A percentile compares a stretch with the other conserved stretches of the same genome.
Conservation (phyloP, 352 stramenopile species). For the Phytophthora hibernalis region DNA sequence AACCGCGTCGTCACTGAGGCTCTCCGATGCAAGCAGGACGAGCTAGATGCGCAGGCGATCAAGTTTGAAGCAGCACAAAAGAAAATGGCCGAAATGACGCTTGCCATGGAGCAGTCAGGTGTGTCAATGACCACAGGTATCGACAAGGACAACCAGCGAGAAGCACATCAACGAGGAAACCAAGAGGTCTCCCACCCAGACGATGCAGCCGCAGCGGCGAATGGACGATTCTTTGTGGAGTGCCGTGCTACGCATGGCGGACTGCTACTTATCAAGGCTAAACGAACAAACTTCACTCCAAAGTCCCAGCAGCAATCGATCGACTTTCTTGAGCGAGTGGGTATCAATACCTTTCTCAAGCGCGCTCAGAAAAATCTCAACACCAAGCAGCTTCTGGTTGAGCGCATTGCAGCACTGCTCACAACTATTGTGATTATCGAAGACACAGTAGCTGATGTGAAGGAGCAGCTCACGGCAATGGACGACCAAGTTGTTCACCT, state of each 20-base stretch:
- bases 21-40: constrained; percentile 88
- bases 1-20: constrained; percentile 94
- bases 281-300: constrained; percentile 80
- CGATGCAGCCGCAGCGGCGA: constrained; percentile 62
- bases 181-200: constrained; percentile 56
- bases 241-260: constrained; percentile 82
- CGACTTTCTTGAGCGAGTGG: constrained; percentile 91
- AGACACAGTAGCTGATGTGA: constrained; percentile 64
- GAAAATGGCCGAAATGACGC: constrained; percentile 68
- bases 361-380: constrained; percentile 93
- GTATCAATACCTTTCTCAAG: constrained; percentile 94
- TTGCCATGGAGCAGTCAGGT: constrained; percentile 67
- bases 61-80: constrained; percentile 82
- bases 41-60: constrained; percentile 88
- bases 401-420: constrained; percentile 88
- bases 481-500: constrained; percentile 89
- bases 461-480: constrained; percentile 58
- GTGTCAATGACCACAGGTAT: constrained; percentile 30
- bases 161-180: constrained; percentile 32
- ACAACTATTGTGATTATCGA: constrained; percentile 76
- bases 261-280: constrained; percentile 92
- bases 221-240: constrained; percentile 90
- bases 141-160: constrained; percentile 33
- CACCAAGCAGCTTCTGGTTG: constrained; percentile 92
- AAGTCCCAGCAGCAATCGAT: constrained; percentile 61